These are phyloP conservation scores for Trypanosoma conorhini DNA, from an alignment of 208 protist species.

Conservation along the genomic window DNA sequence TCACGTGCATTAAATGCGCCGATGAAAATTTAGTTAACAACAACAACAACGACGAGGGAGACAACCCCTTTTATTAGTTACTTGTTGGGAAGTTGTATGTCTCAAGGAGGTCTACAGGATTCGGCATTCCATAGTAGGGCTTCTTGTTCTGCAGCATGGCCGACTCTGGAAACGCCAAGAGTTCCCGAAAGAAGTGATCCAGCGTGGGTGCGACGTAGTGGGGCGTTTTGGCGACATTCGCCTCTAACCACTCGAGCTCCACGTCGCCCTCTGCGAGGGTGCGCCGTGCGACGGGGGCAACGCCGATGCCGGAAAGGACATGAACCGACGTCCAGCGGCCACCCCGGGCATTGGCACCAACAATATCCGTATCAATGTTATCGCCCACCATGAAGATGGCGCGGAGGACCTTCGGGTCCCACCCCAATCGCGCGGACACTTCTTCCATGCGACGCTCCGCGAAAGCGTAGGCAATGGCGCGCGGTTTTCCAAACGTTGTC, in stretches of 20 bases:
- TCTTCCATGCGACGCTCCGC: constrained; percentile 58
- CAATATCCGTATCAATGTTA: constrained; percentile 83
- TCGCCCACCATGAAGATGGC: constrained; percentile 89
- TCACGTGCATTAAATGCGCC: neutral
- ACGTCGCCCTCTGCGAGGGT: constrained; percentile 54
- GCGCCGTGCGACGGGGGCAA: constrained; percentile 56
- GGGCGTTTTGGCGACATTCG: constrained; percentile 49
- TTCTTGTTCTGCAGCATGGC: constrained; percentile 68
- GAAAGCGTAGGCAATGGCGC: constrained; percentile 78
- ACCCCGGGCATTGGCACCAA: constrained; percentile 80
- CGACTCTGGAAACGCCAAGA: constrained; percentile 72
- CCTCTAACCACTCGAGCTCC: constrained; percentile 78
- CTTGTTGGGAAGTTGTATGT: constrained; percentile 50
- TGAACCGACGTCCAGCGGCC: constrained; percentile 78
- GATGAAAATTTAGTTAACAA: neutral
- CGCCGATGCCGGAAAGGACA: constrained; percentile 71
- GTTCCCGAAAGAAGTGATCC: constrained; percentile 86
- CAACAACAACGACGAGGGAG: neutral
- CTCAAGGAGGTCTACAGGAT: constrained; percentile 72
- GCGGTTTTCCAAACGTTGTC: constrained; percentile 84
- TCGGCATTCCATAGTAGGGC: constrained; percentile 68
- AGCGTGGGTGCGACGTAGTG: constrained; percentile 88
- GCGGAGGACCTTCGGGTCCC: constrained; percentile 51
- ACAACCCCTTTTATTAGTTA: neutral
- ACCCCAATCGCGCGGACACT: constrained; percentile 48